Conservation (phyloP, 768 basidiomycete species). For the Filobasidium wieringae region DNA sequence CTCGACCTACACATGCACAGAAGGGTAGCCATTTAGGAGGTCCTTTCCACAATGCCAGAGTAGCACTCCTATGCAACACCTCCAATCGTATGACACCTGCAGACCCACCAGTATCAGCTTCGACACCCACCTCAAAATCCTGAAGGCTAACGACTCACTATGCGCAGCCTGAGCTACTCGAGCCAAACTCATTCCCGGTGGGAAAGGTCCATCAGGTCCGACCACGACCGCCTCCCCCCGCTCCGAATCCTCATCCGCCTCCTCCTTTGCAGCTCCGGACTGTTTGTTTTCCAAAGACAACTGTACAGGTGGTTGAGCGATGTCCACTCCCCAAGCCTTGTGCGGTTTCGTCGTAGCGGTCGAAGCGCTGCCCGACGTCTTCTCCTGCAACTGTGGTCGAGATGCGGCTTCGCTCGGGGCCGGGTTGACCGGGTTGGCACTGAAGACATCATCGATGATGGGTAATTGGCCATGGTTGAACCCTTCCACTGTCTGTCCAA, state of each 20-base stretch:
- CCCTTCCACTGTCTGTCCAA: slow-evolving; percentile 5
- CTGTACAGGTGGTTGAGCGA: slow-evolving; percentile 12
- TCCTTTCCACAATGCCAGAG: slow-evolving; percentile 26
- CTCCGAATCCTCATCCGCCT: background rate
- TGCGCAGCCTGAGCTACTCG: slow-evolving; percentile 36
- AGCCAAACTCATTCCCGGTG: slow-evolving; percentile 33
- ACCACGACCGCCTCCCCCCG: slow-evolving; percentile 11
- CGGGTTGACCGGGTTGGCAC: background rate
- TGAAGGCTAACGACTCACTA: slow-evolving; percentile 13
- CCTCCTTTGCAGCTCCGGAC: background rate
- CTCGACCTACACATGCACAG: slow-evolving; percentile 28
- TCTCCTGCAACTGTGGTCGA: background rate
- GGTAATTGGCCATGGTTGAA: background rate
- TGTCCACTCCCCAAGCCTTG: slow-evolving; percentile 38
- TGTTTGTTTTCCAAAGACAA: background rate
- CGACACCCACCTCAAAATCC: no score
- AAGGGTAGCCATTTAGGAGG: slow-evolving; percentile 36
- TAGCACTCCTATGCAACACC: slow-evolving; percentile 33
- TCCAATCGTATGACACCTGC: slow-evolving; percentile 30
- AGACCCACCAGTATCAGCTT: no score
- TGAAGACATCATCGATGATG: background rate
- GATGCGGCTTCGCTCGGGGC: background rate
- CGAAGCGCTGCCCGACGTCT: background rate
- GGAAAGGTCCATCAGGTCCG: slow-evolving; percentile 21
- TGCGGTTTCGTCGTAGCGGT: slow-evolving; percentile 18